phyloP scores from a whole-genome alignment of 768 basidiomycete genomes.

The Goffeauzyma gilvescens region DNA sequence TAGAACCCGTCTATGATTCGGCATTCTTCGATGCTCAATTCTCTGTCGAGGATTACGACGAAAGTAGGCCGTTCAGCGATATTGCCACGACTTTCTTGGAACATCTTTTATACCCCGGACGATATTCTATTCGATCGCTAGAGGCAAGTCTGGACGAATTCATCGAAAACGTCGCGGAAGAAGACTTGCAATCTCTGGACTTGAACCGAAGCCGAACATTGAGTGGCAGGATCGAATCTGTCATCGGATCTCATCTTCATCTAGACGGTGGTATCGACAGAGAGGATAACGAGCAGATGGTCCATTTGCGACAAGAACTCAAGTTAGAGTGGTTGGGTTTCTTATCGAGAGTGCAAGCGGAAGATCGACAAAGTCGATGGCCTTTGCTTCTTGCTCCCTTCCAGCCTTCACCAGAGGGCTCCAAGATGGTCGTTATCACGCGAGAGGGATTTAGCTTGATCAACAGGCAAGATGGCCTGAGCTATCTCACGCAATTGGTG shows the following conservation, averaged over 20 bases:
- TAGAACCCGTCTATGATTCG: slow-evolving; percentile 30
- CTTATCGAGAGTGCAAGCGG: slow-evolving; percentile 66
- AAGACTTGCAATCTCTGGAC: slow-evolving; percentile 38
- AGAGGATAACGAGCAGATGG: slow-evolving; percentile 57
- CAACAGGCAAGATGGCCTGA: too few relatives aligned
- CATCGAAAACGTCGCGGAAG: slow-evolving; percentile 41
- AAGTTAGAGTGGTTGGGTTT: slow-evolving; percentile 94
- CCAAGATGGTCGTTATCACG: slow-evolving; percentile 39
- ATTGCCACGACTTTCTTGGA: slow-evolving; percentile 61
- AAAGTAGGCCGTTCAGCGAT: slow-evolving; percentile 33
- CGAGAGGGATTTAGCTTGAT: slow-evolving; percentile 21
- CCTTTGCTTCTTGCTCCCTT: slow-evolving; percentile 15
- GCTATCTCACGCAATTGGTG: too few relatives aligned
- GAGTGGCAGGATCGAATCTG: slow-evolving; percentile 55
- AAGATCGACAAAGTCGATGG: slow-evolving; percentile 42
- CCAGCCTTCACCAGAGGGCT: slow-evolving; percentile 5
- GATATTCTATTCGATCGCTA: slow-evolving; percentile 68
- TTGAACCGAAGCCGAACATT: slow-evolving; percentile 38
- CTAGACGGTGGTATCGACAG: slow-evolving; percentile 54
- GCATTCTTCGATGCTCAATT: slow-evolving; percentile 75
- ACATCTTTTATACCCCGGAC: slow-evolving; percentile 65
- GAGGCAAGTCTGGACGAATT: slow-evolving; percentile 69
- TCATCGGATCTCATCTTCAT: slow-evolving; percentile 69
- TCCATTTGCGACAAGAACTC: slow-evolving; percentile 64
- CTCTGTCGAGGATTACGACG: slow-evolving; percentile 34